Evolutionary conservation across 108 stramenopile species (phyloP).

Genomic region (Nannochloropsis oceanica): DNA sequence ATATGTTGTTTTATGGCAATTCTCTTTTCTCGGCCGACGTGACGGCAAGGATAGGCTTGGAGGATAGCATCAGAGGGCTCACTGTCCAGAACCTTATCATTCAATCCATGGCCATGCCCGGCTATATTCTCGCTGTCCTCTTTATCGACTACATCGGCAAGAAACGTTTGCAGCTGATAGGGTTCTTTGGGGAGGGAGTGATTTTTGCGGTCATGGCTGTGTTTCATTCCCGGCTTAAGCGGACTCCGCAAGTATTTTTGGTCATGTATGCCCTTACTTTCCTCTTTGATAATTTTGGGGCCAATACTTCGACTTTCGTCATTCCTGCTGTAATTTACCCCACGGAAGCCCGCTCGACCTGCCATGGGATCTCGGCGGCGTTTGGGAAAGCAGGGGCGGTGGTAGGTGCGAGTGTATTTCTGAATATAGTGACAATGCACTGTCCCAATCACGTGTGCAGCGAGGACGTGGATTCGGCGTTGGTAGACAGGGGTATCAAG

Average conservation of each 20-base stretch:
- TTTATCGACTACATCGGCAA: conserved; percentile 35
- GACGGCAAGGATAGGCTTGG: conserved; percentile 1
- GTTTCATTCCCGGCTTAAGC: background rate
- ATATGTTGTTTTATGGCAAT: conserved; percentile 44
- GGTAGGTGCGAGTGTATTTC: background rate
- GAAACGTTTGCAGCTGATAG: conserved; percentile 31
- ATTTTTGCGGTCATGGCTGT: background rate
- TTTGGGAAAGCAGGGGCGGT: conserved; percentile 38
- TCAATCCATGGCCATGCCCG: conserved; percentile 31
- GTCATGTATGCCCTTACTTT: conserved; percentile 29
- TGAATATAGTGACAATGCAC: background rate
- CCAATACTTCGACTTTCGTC: conserved; percentile 47
- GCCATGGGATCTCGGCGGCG: conserved; percentile 48
- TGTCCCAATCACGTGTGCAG: background rate
- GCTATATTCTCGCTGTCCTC: conserved; percentile 39
- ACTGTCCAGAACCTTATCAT: conserved; percentile 28
- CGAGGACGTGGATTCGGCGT: background rate
- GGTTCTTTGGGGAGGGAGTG: conserved; percentile 6
- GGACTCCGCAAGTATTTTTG: background rate
- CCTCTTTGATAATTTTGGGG: conserved; percentile 45
- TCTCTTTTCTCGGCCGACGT: background rate
- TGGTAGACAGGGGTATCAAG: background rate
- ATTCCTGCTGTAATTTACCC: conserved; percentile 47
- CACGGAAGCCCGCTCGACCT: conserved; percentile 31
- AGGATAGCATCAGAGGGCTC: background rate